phyloP scores from a whole-genome alignment of 345 rosid genomes.

The Lagerstroemia speciosa region DNA sequence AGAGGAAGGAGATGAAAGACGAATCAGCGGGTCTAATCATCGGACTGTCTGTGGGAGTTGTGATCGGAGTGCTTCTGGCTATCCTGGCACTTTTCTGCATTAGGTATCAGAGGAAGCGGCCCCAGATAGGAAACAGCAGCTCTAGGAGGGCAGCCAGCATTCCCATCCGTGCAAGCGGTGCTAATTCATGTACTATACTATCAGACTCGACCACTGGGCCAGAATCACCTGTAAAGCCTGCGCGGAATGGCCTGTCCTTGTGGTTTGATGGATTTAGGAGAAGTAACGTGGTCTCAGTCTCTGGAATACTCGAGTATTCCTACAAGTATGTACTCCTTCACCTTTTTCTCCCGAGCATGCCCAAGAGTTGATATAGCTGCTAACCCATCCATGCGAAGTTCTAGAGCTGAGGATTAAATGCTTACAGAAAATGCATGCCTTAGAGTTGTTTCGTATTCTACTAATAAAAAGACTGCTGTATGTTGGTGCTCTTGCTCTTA shows the following conservation, averaged over 20 bases:
- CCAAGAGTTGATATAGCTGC: not conserved
- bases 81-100: conserved; percentile 44
- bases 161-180: conserved; percentile 78
- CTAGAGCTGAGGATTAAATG: not conserved
- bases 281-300: conserved; percentile 47
- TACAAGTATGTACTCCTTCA: conserved; percentile 54
- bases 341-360: not conserved
- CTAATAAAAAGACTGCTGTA: not conserved
- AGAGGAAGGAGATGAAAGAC: conserved; percentile 51
- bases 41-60: conserved; percentile 86
- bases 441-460: not conserved
- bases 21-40: conserved; percentile 77
- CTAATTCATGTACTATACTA: conserved; percentile 53
- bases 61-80: conserved; percentile 82
- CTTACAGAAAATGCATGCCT: not conserved
- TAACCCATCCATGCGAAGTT: not conserved
- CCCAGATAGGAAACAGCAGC: conserved; percentile 87
- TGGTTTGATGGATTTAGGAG: conserved; percentile 79
- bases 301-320: conserved; percentile 92
- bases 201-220: conserved; percentile 84
- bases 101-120: conserved; percentile 60
- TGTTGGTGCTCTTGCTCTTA: not conserved
- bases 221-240: conserved; percentile 76
- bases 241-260: conserved; percentile 45
- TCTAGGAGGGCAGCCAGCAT: conserved; percentile 67